A percentile compares a stretch with the other conserved stretches of the same genome.
phyloP scores from a whole-genome alignment of 192 early-diverging fungal genomes.

The Backusella luteola region DNA sequence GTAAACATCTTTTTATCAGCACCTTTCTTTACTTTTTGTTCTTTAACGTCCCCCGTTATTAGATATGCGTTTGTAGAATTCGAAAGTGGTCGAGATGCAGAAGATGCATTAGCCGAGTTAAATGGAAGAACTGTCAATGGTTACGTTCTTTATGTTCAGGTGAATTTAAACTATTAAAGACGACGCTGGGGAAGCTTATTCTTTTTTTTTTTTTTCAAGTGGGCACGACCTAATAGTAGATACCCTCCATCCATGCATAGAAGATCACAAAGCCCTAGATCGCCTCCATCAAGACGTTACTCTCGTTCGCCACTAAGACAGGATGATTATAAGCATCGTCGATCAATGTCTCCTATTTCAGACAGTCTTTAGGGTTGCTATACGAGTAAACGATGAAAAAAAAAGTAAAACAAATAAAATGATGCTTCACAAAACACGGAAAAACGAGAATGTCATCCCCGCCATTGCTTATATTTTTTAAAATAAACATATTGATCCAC shows the following conservation, averaged over 20 bases:
- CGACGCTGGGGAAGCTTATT: too few relatives aligned
- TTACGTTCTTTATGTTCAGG: constrained; percentile 75
- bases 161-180: background rate
- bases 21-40: background rate
- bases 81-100: constrained; percentile 85
- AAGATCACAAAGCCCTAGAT: constrained; percentile 11
- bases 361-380: background rate
- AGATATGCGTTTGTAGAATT: constrained; percentile 97
- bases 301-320: constrained; percentile 9
- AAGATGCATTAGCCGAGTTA: constrained; percentile 91
- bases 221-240: constrained; percentile 9
- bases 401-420: too few relatives aligned
- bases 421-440: too few relatives aligned
- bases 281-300: background rate
- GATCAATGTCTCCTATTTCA: background rate
- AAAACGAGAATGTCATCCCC: background rate
- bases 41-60: background rate
- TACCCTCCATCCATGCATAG: constrained; percentile 9
- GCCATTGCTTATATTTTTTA: too few relatives aligned
- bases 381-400: too few relatives aligned
- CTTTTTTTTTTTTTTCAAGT: background rate
- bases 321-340: background rate
- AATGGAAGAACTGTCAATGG: constrained; percentile 81
- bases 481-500: too few relatives aligned
- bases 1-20: constrained; percentile 49